A percentile compares a stretch with the other conserved stretches of the same genome.
These are phyloP conservation scores for Talaromyces funiculosus DNA, from an alignment of 2,329 filamentous ascomycete genomes.

Conservation along the genomic window DNA sequence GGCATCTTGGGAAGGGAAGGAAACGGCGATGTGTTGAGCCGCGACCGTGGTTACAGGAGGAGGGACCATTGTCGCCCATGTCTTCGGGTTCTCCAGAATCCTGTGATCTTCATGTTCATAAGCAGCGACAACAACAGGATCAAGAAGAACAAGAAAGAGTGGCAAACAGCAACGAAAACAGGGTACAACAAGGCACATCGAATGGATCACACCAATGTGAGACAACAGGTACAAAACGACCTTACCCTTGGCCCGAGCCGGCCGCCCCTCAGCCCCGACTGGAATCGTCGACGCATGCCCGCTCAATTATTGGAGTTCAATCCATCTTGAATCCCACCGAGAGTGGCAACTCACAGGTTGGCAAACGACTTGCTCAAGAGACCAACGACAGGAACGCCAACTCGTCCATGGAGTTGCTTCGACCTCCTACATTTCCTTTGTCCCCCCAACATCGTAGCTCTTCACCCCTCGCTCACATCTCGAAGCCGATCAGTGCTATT, in stretches of 20 bases:
- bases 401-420: conserved; percentile 21
- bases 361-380: conserved; percentile 14
- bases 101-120: conserved; percentile 11
- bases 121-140: conserved; percentile 20
- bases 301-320: conserved; percentile 38
- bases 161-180: not conserved
- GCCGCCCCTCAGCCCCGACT: conserved; percentile 31
- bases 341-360: conserved; percentile 15
- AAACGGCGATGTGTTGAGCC: conserved; percentile 34
- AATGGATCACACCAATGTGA: conserved; percentile 18
- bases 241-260: conserved; percentile 34
- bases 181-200: conserved; percentile 9
- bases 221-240: conserved; percentile 25
- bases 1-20: conserved; percentile 35
- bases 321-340: conserved; percentile 36
- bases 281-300: conserved; percentile 23
- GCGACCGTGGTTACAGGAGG: conserved; percentile 22
- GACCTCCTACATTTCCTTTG: conserved; percentile 19
- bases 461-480: conserved; percentile 20
- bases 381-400: conserved; percentile 13
- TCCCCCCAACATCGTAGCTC: conserved; percentile 24
- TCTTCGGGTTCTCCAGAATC: conserved; percentile 31
- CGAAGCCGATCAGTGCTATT: conserved; percentile 11
- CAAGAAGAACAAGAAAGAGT: conserved; percentile 5
- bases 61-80: conserved; percentile 34